A percentile compares a stretch with the other conserved stretches of the same genome.
Conservation (phyloP, 768 basidiomycete genomes). For the Fistulinella prunicolor region DNA sequence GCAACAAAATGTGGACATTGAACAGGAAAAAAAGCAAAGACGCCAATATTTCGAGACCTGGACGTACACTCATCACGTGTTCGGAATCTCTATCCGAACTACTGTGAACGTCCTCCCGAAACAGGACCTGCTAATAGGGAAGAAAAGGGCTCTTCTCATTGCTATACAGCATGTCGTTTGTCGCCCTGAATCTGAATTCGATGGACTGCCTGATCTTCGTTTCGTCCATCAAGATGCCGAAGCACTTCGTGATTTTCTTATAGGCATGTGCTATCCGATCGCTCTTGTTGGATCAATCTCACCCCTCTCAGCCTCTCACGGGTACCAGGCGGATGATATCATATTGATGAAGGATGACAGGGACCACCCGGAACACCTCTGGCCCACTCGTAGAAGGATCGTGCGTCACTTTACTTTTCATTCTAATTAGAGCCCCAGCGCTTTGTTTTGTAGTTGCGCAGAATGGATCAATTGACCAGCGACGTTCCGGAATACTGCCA, state of each 20-base stretch:
- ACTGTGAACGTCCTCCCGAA: too few species aligned
- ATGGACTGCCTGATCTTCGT: slow-evolving; percentile 5
- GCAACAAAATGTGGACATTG: too few species aligned
- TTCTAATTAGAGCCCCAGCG: neutral
- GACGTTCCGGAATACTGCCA: slow-evolving; percentile 43
- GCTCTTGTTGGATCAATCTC: neutral
- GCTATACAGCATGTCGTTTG: slow-evolving; percentile 11
- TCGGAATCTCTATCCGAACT: too few species aligned
- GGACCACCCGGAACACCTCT: slow-evolving; percentile 24
- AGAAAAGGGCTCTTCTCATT: slow-evolving; percentile 22
- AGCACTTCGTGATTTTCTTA: slow-evolving; percentile 13
- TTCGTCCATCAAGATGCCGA: slow-evolving; percentile 20
- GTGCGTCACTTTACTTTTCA: slow-evolving; percentile 27
- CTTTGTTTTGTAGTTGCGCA: slow-evolving; percentile 29
- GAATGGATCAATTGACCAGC: slow-evolving; percentile 42
- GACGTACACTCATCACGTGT: too few species aligned
- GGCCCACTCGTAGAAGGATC: slow-evolving; percentile 45
- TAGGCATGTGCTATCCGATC: slow-evolving; percentile 8
- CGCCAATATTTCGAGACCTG: too few species aligned
- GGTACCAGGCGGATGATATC: slow-evolving; percentile 40
- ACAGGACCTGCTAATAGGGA: too few species aligned
- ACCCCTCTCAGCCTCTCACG: slow-evolving; percentile 31
- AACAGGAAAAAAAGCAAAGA: too few species aligned
- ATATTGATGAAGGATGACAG: slow-evolving; percentile 41
- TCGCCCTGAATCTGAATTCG: neutral